These are phyloP conservation scores for Colletotrichum spinosum DNA, from an alignment of 2,329 filamentous ascomycete species.

Conservation along the genomic window DNA sequence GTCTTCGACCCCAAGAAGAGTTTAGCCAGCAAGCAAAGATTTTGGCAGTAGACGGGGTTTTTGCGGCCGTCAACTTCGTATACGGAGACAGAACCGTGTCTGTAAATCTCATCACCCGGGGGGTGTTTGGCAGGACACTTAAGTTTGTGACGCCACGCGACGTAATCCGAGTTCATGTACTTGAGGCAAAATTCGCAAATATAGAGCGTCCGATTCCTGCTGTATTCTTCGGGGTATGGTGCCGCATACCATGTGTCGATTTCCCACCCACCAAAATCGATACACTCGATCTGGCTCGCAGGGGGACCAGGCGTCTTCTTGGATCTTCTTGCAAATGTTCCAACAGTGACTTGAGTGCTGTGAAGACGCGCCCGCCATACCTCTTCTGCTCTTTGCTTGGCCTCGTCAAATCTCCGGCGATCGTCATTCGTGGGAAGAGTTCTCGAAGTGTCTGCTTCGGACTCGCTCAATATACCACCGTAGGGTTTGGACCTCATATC, in stretches of 20 bases:
- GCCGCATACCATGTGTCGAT: constrained; percentile 99
- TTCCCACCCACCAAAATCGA: constrained; percentile 97
- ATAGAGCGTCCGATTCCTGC: constrained; percentile 94
- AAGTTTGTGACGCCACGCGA: constrained; percentile 96
- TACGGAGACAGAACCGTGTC: constrained; percentile 89
- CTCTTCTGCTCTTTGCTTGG: constrained; percentile 90
- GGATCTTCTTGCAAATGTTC: constrained; percentile 71
- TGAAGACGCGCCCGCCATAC: constrained; percentile 81
- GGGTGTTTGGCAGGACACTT: constrained; percentile 98
- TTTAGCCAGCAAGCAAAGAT: constrained; percentile 94
- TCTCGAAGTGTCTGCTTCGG: constrained; percentile 89
- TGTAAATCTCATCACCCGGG: constrained; percentile 97
- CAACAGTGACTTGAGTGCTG: constrained; percentile 71
- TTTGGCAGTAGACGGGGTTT: constrained; percentile 98
- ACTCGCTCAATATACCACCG: constrained; percentile 89
- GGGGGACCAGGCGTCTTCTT: constrained; percentile 81
- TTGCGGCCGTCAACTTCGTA: constrained; percentile 98
- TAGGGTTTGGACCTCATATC: constrained; percentile 94
- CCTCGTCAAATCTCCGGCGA: constrained; percentile 87
- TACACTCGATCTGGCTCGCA: constrained; percentile 97
- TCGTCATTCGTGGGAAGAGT: constrained; percentile 86
- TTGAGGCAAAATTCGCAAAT: constrained; percentile 99
- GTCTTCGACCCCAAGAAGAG: constrained; percentile 99
- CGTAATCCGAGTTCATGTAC: constrained; percentile 99
- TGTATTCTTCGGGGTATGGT: constrained; percentile 98